Evolutionary conservation across 495 filamentous ascomycete species (phyloP).

Genomic region (Lasiosphaeriaceae sp.): DNA sequence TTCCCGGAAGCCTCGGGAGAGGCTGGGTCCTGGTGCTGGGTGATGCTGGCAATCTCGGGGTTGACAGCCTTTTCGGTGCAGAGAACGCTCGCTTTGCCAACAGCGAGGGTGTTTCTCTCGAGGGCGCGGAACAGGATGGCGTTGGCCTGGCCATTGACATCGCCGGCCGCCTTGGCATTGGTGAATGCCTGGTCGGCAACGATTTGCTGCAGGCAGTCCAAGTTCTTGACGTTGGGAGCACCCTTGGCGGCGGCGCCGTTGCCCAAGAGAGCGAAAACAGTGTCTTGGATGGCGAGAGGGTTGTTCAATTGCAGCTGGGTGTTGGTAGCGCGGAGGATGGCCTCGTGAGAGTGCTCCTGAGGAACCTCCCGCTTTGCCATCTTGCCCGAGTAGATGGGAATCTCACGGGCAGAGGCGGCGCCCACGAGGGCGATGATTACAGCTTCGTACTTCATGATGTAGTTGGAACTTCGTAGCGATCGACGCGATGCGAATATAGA

Average conservation of each 20-base stretch:
- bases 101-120: slow-evolving; percentile 58
- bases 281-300: slow-evolving; percentile 53
- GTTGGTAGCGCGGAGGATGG: slow-evolving; percentile 45
- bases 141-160: slow-evolving; percentile 52
- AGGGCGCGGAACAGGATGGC: slow-evolving; percentile 60
- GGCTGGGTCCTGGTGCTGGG: slow-evolving; percentile 64
- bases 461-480: slow-evolving; percentile 26
- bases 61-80: slow-evolving; percentile 62
- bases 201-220: slow-evolving; percentile 64
- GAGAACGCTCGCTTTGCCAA: slow-evolving; percentile 50
- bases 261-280: slow-evolving; percentile 63
- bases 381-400: slow-evolving; percentile 30
- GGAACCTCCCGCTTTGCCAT: slow-evolving; percentile 51
- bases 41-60: slow-evolving; percentile 61
- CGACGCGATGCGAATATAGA: slow-evolving; percentile 21
- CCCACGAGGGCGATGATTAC: slow-evolving; percentile 30
- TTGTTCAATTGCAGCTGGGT: slow-evolving; percentile 53
- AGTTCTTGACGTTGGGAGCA: slow-evolving; percentile 52
- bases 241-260: slow-evolving; percentile 55
- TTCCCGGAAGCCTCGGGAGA: slow-evolving; percentile 49
- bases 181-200: slow-evolving; percentile 67
- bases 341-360: slow-evolving; percentile 62
- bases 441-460: slow-evolving; percentile 45
- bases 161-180: slow-evolving; percentile 59
- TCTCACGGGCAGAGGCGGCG: slow-evolving; percentile 28